Evolutionary conservation across 2,329 filamentous ascomycete species (phyloP), one percentile per base, ranked within the genome.

Genomic region (Amesomyces nigricolor): DNA sequence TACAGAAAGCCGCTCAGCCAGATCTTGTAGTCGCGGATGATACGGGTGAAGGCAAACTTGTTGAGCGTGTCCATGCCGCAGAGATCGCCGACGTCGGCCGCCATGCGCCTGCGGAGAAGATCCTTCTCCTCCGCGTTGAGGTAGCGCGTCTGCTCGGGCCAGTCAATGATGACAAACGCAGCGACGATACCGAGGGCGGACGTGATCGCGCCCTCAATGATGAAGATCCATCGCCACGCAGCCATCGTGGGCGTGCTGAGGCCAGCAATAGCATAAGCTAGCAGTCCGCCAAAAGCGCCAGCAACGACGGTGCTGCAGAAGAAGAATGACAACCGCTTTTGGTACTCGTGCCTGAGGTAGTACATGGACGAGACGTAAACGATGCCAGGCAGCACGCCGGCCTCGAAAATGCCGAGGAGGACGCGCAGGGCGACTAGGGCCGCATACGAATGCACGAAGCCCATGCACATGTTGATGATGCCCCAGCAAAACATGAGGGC

Each of bases 221-320:
- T 76, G 57, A 81, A 81, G 29, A 79, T 78, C 77, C 79, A 82
- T 46, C 76, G 71, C 76, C 76, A 81, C 1, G 75, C 74, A 1
- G 65, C 63, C 48, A 48, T 48, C 7, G 16, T 77, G 61, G 13
- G 64, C 2, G 76, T 76, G 37, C 75, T 68, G 57, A 80, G 72
- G 11, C 71, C 64, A 11, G 71, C 66, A 51, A 80, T 78, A 2
- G 67, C 74, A 47, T 73, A 78, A 2, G 78, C 77, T 1, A 81
- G 67, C 1, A 80, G 52, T n/a, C 74, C 75, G 42, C 72, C 72
- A 55, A 76, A 73, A 5, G 72, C 75, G 16, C 74, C 72, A 16
- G 67, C 72, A 11, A 75, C 61, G 3, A 72, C 65, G 1, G 72
- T 72, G 19, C 71, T 72, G 61, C 69, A 69, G 64, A 75, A 75